Conservation (phyloP, 306 rosid genomes). For the Vigna hirtella region DNA sequence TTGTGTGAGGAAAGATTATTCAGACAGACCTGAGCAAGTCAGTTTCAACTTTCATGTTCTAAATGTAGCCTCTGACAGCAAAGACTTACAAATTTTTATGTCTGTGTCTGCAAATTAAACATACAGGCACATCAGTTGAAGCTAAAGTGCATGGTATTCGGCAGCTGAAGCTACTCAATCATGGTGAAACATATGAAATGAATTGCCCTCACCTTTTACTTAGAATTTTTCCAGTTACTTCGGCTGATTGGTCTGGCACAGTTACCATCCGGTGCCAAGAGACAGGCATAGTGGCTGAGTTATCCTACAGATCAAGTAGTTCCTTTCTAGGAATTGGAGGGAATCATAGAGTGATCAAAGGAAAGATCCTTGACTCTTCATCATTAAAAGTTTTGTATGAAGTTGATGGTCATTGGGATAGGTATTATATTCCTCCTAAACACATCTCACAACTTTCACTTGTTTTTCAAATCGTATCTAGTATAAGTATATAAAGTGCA, state of each 20-base stretch:
- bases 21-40: not conserved
- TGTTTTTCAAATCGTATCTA: not conserved
- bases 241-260: slow-evolving; percentile 76
- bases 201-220: slow-evolving; percentile 70
- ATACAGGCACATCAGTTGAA: slow-evolving; percentile 80
- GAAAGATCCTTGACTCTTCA: slow-evolving; percentile 64
- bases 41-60: slow-evolving; percentile 4
- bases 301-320: slow-evolving; percentile 52
- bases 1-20: not conserved
- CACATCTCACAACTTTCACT: slow-evolving; percentile 21
- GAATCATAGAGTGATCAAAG: slow-evolving; percentile 70
- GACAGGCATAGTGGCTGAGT: slow-evolving; percentile 76
- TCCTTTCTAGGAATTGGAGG: slow-evolving; percentile 74
- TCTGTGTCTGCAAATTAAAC: not conserved
- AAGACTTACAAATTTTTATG: not conserved
- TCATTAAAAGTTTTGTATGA: slow-evolving; percentile 66
- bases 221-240: slow-evolving; percentile 68
- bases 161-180: slow-evolving; percentile 69
- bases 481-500: slow-evolving; percentile 1
- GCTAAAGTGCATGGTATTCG: slow-evolving; percentile 73
- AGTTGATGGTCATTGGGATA: slow-evolving; percentile 94
- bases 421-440: slow-evolving; percentile 57
- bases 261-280: slow-evolving; percentile 62
- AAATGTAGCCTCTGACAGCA: not conserved
- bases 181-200: slow-evolving; percentile 88